Base-by-base conservation (phyloP, 495 filamentous ascomycete genomes). In the Lasiosphaeria hispida region DNA sequence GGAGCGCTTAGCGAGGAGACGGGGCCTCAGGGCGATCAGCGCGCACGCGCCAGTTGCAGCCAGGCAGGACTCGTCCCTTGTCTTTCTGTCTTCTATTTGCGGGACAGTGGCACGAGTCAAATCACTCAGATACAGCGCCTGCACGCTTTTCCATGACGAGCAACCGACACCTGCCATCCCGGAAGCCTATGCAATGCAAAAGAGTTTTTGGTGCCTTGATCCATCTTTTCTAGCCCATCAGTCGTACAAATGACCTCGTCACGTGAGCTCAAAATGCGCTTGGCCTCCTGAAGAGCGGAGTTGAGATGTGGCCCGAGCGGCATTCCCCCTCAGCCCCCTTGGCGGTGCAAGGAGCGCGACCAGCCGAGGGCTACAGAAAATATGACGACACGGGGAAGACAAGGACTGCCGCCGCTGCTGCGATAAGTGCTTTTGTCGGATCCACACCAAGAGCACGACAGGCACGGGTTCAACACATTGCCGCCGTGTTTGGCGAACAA, bases 1-100 rank as follows among this genome's bases (percentile, higher is more conserved):
- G 52, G 45, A 60, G 62, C 62, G 59, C 54, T 61, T 61, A 62
- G 54, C 23, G 42, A 61, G 58, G 43, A 17, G 45, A 48, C 30
- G 44, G 62, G 59, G 59, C 54, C 59, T 42, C 38, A 53, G 30
- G 38, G 43, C 39, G 59, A 58, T 62, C 59, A 53, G 54, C 53
- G 59, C 59, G 60, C 60, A 62, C 50, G 52, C 54, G 62, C 55
- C 62, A 58, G 54, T 11, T 13, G 34, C 42, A 55, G 18, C 51
- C 36, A 54, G 45, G 18, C 55, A 55, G 42, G 57, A 55, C 51
- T 59, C 37, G 56, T 38, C 48, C 56, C 23, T 53, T 41, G 37
- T 43, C 23, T n/a, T 43, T 52, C 37, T 23, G 36, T 51, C 37
- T 36, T 13, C 42, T 45, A 55, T 23, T 55, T 55, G 53, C 53